phyloP scores from a whole-genome alignment of 2,329 filamentous ascomycete genomes.

The Fusarium sororula region DNA sequence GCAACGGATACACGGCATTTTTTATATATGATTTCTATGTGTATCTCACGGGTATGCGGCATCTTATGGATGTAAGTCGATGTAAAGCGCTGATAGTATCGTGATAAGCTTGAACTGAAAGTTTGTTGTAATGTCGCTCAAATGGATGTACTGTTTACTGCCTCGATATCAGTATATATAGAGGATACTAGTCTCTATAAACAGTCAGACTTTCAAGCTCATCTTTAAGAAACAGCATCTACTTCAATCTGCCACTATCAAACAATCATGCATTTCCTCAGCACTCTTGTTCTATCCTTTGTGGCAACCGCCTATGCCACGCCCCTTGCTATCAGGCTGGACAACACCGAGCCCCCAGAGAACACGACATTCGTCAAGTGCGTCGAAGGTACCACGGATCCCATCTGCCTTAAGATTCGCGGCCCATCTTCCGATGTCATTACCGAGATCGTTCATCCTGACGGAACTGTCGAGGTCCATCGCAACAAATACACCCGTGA shows the following conservation, averaged over 20 bases:
- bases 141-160: rapidly evolving
- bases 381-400: not conserved
- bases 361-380: not conserved
- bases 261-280: not conserved
- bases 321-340: not conserved
- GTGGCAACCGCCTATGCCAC: not conserved
- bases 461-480: not conserved
- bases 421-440: not conserved
- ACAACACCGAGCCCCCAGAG: not conserved
- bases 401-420: not conserved
- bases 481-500: not conserved
- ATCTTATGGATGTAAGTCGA: not conserved
- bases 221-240: not conserved
- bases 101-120: not conserved
- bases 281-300: not conserved
- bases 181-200: rapidly evolving
- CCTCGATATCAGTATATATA: not conserved
- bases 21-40: not conserved
- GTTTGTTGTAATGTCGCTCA: too few relatives aligned
- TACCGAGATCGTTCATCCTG: not conserved
- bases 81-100: not conserved
- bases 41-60: not conserved
- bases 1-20: not conserved
- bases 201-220: not conserved
- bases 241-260: rapidly evolving